Conservation (phyloP, 345 rosid species). For the Acer yangbiense region DNA sequence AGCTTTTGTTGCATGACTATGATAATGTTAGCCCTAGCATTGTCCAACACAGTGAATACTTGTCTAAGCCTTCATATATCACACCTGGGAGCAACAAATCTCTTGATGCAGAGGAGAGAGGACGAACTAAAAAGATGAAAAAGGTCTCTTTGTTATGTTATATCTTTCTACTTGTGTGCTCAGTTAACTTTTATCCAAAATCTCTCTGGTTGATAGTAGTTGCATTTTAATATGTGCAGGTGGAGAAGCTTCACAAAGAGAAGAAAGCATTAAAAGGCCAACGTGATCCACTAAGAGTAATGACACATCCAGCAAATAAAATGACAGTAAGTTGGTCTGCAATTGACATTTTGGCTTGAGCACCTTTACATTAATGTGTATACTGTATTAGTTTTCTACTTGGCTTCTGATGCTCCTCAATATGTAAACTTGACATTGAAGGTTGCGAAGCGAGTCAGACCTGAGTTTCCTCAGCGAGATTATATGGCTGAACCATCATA, state of each 20-base stretch:
- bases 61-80: slow-evolving; percentile 45
- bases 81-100: slow-evolving; percentile 40
- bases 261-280: slow-evolving; percentile 35
- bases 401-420: slow-evolving; percentile 15
- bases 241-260: slow-evolving; percentile 39
- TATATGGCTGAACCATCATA: slow-evolving; percentile 40
- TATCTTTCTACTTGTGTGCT: not conserved
- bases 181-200: not conserved
- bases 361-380: not conserved
- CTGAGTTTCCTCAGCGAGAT: slow-evolving; percentile 44
- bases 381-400: not conserved
- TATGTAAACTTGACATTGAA: slow-evolving; percentile 32
- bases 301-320: slow-evolving; percentile 39
- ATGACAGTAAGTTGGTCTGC: slow-evolving; percentile 42
- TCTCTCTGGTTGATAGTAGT: not conserved
- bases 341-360: not conserved
- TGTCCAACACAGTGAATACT: slow-evolving; percentile 40
- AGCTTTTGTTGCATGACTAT: slow-evolving; percentile 34
- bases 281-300: slow-evolving; percentile 34
- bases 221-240: slow-evolving; percentile 38
- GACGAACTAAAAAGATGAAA: slow-evolving; percentile 37
- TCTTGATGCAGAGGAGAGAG: slow-evolving; percentile 46
- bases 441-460: slow-evolving; percentile 47
- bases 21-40: slow-evolving; percentile 29
- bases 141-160: slow-evolving; percentile 38